Evolutionary conservation across 805 yeast genomes (phyloP).

Genomic region (Lipomyces starkeyi): DNA sequence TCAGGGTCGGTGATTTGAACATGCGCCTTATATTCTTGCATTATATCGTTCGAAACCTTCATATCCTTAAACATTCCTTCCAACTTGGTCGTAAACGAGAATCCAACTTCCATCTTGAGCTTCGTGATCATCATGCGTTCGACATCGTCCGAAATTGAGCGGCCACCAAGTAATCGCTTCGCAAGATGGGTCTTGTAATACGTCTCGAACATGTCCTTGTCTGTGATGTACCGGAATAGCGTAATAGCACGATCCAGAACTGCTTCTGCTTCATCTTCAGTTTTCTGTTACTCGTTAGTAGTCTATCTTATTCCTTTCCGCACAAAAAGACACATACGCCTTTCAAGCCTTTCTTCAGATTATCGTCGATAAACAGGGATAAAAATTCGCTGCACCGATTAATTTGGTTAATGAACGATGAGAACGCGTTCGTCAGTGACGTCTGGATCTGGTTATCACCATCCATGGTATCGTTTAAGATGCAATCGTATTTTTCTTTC

Average conservation of each 20-base stretch:
- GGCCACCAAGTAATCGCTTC: conserved; percentile 66
- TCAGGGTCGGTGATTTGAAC: conserved; percentile 28
- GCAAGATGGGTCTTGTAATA: conserved; percentile 87
- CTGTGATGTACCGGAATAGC: conserved; percentile 71
- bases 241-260: conserved; percentile 61
- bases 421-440: conserved; percentile 64
- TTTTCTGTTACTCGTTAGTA: conserved; percentile 38
- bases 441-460: conserved; percentile 58
- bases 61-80: conserved; percentile 90
- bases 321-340: conserved; percentile 40
- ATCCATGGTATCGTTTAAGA: conserved; percentile 57
- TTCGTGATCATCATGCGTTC: conserved; percentile 73
- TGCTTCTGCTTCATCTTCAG: conserved; percentile 55
- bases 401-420: conserved; percentile 51
- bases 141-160: conserved; percentile 58
- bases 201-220: conserved; percentile 84
- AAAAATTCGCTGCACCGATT: conserved; percentile 52
- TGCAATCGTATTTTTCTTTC: conserved; percentile 56
- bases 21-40: conserved; percentile 41
- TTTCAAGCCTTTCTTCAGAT: conserved; percentile 56
- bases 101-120: conserved; percentile 77
- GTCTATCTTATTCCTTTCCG: neutral
- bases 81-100: conserved; percentile 75
- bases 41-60: conserved; percentile 58
- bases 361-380: conserved; percentile 64